Conservation (phyloP, 306 rosid species). For the Malus sylvestris region DNA sequence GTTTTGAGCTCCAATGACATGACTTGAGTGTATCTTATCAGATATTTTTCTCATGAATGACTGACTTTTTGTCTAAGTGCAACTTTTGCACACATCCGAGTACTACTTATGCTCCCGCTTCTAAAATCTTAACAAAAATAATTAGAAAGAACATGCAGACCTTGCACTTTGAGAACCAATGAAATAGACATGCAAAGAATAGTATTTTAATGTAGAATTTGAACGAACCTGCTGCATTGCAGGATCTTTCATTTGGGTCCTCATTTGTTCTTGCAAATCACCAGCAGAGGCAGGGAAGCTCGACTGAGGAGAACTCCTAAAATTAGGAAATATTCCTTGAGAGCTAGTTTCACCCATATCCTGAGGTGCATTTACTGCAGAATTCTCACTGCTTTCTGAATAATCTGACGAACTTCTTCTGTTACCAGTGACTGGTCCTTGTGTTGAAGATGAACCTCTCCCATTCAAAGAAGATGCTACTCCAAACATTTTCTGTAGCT, state of each 20-base stretch:
- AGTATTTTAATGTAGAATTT: not conserved
- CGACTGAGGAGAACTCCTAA: conserved; percentile 42
- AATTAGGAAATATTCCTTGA: conserved; percentile 30
- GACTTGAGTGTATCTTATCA: not conserved
- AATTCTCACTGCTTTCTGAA: conserved; percentile 23
- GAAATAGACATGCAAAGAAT: too few relatives aligned
- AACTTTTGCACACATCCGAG: too few relatives aligned
- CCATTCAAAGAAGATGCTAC: conserved; percentile 66
- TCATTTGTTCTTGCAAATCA: conserved; percentile 92
- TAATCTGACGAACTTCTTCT: conserved; percentile 30
- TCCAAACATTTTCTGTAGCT: conserved; percentile 83
- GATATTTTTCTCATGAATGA: not conserved
- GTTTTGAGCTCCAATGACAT: not conserved
- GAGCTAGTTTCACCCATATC: conserved; percentile 47
- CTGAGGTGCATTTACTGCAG: conserved; percentile 28
- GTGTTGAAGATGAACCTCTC: conserved; percentile 36
- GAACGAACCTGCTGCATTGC: conserved; percentile 81
- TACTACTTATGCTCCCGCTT: too few relatives aligned
- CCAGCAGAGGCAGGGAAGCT: conserved; percentile 58
- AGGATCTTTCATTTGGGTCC: conserved; percentile 95
- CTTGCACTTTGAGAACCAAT: too few relatives aligned
- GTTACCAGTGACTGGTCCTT: conserved; percentile 25
- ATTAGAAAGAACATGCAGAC: too few relatives aligned
- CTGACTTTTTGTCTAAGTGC: too few relatives aligned
- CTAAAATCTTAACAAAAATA: too few relatives aligned